These are phyloP conservation scores for Starmerella bombicola DNA, from an alignment of 805 yeast species.

Conservation along the genomic window DNA sequence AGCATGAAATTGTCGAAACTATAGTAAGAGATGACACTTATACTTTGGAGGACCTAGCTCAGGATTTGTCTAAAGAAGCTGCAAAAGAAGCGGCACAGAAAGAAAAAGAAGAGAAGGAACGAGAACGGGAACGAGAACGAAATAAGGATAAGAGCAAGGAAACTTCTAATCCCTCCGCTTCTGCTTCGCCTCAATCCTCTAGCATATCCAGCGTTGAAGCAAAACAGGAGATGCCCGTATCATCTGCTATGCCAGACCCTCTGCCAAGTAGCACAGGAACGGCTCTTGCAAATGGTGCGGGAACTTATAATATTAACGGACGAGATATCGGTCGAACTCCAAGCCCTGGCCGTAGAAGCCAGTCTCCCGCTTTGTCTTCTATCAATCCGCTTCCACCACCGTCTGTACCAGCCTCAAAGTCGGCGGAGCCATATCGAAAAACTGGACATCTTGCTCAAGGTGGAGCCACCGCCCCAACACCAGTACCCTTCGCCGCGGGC, in stretches of 20 bases:
- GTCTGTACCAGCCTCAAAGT: slow-evolving; percentile 20
- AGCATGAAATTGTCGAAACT: slow-evolving; percentile 34
- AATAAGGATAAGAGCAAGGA: slow-evolving; percentile 21
- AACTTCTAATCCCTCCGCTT: slow-evolving; percentile 17
- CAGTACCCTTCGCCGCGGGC: slow-evolving; percentile 10
- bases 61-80: slow-evolving; percentile 27
- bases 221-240: not conserved
- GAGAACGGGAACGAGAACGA: slow-evolving; percentile 18
- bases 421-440: slow-evolving; percentile 11
- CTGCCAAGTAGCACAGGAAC: not conserved
- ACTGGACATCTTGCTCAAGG: slow-evolving; percentile 21
- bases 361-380: slow-evolving; percentile 14
- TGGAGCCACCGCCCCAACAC: slow-evolving; percentile 19
- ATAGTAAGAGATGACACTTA: slow-evolving; percentile 26
- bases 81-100: slow-evolving; percentile 26
- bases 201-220: not conserved
- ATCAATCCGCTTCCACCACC: slow-evolving; percentile 26
- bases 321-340: slow-evolving; percentile 6
- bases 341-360: slow-evolving; percentile 16
- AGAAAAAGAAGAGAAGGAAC: slow-evolving; percentile 14
- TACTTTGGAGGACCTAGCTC: slow-evolving; percentile 30
- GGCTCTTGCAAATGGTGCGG: not conserved
- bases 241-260: not conserved
- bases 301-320: not conserved
- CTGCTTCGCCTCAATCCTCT: slow-evolving; percentile 8